These are phyloP conservation scores for Plasmodium inui DNA, from an alignment of 169 alveolate species.

Conservation along the genomic window DNA sequence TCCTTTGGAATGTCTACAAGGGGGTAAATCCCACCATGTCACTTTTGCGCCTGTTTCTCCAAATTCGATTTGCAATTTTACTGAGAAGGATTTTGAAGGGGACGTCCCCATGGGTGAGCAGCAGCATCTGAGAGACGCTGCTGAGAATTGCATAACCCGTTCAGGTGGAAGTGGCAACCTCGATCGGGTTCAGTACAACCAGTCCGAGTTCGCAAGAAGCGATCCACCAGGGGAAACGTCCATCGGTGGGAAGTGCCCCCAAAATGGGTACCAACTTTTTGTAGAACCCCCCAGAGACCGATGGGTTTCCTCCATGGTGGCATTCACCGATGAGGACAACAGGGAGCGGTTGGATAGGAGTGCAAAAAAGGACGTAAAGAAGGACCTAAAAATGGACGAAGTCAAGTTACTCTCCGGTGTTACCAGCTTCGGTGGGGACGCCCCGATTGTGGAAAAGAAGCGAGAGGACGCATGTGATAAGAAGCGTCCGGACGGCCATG, in stretches of 20 bases:
- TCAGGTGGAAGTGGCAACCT: not conserved
- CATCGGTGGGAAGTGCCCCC: not conserved
- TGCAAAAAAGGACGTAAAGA: not conserved
- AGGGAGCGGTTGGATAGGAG: not conserved
- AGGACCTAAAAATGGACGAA: not conserved
- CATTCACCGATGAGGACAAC: not conserved
- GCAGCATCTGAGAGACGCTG: not conserved
- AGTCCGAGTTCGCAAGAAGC: not conserved
- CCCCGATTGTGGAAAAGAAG: not conserved
- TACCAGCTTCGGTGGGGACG: not conserved
- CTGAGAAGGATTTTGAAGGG: not conserved
- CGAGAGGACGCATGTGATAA: not conserved
- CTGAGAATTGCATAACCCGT: not conserved
- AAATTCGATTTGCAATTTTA: not conserved
- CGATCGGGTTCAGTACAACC: not conserved
- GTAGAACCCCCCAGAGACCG: not conserved
- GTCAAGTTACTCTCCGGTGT: not conserved
- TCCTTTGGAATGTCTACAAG: not conserved
- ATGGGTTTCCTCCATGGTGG: not conserved
- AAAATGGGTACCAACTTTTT: not conserved
- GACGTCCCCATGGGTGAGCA: not conserved
- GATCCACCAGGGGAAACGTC: not conserved
- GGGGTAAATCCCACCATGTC: not conserved
- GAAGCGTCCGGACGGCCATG: not conserved
- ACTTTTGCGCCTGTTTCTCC: not conserved